Percentiles rank a stretch among this genome's conserved stretches.
Evolutionary conservation across 352 stramenopile genomes (phyloP).

Genomic region (Phytophthora pseudosyringae): DNA sequence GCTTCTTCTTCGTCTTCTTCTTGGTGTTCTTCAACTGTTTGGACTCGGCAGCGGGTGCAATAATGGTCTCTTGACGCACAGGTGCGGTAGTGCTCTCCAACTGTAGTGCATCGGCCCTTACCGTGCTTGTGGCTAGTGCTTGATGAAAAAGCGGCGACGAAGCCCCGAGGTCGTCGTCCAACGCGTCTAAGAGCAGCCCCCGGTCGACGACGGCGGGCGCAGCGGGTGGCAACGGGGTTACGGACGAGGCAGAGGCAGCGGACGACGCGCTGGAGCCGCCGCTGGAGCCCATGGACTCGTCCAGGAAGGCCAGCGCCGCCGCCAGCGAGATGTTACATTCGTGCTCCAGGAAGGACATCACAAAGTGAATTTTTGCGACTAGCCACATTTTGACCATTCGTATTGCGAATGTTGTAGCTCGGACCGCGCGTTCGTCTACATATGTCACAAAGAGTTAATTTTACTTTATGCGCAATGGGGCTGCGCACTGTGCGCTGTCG

Average conservation of each 20-base stretch:
- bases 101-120: neutral
- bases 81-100: slow-evolving; percentile 11
- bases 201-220: neutral
- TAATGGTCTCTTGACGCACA: neutral
- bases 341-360: slow-evolving; percentile 27
- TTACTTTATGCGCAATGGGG: neutral
- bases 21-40: slow-evolving; percentile 9
- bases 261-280: neutral
- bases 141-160: neutral
- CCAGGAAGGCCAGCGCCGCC: slow-evolving; percentile 35
- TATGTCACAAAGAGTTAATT: neutral
- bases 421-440: neutral
- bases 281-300: slow-evolving; percentile 15
- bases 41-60: slow-evolving; percentile 1
- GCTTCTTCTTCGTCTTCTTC: slow-evolving; percentile 41
- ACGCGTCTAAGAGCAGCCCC: slow-evolving; percentile 21
- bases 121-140: neutral
- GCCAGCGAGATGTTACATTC: slow-evolving; percentile 24
- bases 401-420: too few relatives aligned
- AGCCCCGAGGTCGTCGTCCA: slow-evolving; percentile 10
- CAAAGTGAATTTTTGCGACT: neutral
- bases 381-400: neutral
- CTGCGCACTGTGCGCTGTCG: neutral
- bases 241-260: neutral
- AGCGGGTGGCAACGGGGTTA: neutral